phyloP scores from a whole-genome alignment of 2,329 filamentous ascomycete species.

The Botryotinia narcissicola region DNA sequence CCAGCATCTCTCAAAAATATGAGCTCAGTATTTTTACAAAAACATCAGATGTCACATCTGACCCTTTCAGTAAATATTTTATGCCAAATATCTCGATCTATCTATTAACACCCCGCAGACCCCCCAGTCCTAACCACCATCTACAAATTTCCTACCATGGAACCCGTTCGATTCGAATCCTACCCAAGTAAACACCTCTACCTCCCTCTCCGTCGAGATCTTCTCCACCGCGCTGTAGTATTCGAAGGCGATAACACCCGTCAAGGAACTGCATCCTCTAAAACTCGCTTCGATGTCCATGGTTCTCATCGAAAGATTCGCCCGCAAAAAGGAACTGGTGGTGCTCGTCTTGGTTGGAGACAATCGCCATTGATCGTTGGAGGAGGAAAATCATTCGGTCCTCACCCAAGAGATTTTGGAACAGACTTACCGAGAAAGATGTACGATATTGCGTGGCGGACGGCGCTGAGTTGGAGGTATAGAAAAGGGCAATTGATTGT shows the following conservation, averaged over 20 bases:
- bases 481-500: constrained; percentile 82
- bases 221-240: constrained; percentile 87
- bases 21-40: constrained; percentile 22
- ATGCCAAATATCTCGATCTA: neutral
- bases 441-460: constrained; percentile 95
- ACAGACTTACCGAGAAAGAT: constrained; percentile 82
- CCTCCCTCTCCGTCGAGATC: constrained; percentile 83
- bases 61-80: constrained; percentile 12
- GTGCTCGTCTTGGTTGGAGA: constrained; percentile 73
- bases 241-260: constrained; percentile 90
- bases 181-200: constrained; percentile 82
- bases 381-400: constrained; percentile 87
- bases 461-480: constrained; percentile 88
- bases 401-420: constrained; percentile 85
- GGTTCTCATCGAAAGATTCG: constrained; percentile 80
- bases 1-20: constrained; percentile 26
- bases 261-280: constrained; percentile 79
- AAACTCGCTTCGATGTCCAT: constrained; percentile 78
- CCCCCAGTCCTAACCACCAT: constrained; percentile 77
- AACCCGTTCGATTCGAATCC: constrained; percentile 72
- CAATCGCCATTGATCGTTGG: constrained; percentile 81
- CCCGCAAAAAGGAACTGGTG: constrained; percentile 82
- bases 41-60: neutral
- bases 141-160: constrained; percentile 85
- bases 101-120: constrained; percentile 40